Evolutionary conservation across 371 early-diverging fungal species (phyloP).

Genomic region (Basidiobolus heterosporus): DNA sequence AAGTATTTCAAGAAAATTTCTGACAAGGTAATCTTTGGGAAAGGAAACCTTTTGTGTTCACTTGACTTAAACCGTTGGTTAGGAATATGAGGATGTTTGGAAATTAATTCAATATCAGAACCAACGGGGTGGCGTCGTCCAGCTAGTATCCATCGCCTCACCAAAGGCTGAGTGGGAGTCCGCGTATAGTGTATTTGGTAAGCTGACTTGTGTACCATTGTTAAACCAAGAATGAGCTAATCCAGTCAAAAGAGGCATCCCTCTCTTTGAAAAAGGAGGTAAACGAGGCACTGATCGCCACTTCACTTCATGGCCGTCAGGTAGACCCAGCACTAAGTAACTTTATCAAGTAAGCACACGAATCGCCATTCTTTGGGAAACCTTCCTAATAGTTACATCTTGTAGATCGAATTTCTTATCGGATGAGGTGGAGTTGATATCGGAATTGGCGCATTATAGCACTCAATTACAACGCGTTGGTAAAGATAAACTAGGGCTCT

Average conservation of each 20-base stretch:
- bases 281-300: conserved; percentile 28
- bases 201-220: no score
- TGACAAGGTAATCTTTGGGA: no score
- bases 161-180: conserved; percentile 35
- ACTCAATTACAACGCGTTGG: conserved; percentile 46
- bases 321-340: no score
- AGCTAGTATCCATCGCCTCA: conserved; percentile 15
- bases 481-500: conserved; percentile 22
- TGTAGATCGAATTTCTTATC: conserved; percentile 35
- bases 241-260: no score
- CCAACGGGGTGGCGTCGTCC: conserved; percentile 34
- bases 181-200: conserved; percentile 21
- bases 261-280: conserved; percentile 35
- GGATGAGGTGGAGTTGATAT: conserved; percentile 51
- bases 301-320: no score
- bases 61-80: no score
- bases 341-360: no score
- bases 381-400: no score
- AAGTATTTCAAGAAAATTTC: no score
- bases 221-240: no score
- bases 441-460: conserved; percentile 40
- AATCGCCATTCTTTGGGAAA: no score
- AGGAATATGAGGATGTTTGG: conserved; percentile 32
- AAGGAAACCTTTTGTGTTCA: no score
- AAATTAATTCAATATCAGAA: conserved; percentile 38